These are phyloP conservation scores for Thraustochytrium sp. DNA, from an alignment of 352 stramenopile species.

Conservation along the genomic window DNA sequence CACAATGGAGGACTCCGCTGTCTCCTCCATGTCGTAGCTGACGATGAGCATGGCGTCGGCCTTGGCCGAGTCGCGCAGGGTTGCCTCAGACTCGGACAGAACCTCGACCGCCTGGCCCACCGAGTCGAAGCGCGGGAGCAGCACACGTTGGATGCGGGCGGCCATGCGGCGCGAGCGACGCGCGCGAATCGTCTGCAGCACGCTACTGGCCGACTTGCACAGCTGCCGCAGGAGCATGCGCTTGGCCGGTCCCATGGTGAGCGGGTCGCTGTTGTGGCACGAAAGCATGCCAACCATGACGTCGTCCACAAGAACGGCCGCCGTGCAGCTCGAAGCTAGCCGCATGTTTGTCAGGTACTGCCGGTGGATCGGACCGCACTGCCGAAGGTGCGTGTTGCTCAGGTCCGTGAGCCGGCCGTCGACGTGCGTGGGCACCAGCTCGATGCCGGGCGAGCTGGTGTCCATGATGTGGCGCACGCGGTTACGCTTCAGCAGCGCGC, in stretches of 20 bases:
- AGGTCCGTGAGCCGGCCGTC: neutral
- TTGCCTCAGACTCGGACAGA: neutral
- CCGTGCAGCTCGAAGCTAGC: constrained; percentile 44
- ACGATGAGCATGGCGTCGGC: constrained; percentile 6
- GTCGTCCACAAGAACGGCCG: constrained; percentile 52
- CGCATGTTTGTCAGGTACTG: constrained; percentile 54
- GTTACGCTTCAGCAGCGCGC: constrained; percentile 52
- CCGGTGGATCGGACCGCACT: constrained; percentile 48
- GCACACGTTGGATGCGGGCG: neutral
- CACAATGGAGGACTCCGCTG: neutral
- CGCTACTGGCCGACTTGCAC: neutral
- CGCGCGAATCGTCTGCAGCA: neutral
- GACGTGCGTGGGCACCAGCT: constrained; percentile 31
- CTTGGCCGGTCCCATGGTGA: constrained; percentile 46
- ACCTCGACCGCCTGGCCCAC: neutral
- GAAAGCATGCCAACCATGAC: constrained; percentile 49
- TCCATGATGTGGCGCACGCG: constrained; percentile 51
- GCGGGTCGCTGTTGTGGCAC: constrained; percentile 50
- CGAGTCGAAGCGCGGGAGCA: neutral
- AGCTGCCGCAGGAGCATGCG: constrained; percentile 48
- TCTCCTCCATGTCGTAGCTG: neutral
- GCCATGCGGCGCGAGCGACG: neutral
- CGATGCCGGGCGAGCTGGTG: constrained; percentile 39
- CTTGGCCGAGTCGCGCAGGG: neutral
- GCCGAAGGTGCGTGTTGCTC: constrained; percentile 42